A percentile compares a stretch with the other conserved stretches of the same genome.
Evolutionary conservation across 805 yeast species (phyloP).

Genomic region (Ogataea haglerorum): DNA sequence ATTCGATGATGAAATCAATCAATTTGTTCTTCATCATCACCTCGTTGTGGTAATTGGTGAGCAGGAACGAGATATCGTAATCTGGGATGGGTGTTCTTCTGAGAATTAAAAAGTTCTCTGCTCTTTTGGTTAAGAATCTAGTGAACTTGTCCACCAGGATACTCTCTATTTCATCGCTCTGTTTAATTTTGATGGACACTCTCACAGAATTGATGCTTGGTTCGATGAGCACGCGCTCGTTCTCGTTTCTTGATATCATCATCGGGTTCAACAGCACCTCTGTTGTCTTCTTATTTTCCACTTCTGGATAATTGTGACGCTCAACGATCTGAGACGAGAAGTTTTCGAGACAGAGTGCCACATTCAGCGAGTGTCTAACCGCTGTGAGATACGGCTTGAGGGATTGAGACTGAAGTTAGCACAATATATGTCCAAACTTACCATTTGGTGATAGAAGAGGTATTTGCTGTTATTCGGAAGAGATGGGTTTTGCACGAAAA

Average conservation of each 20-base stretch:
- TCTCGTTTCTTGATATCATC: conserved; percentile 87
- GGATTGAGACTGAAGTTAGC: conserved; percentile 76
- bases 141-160: conserved; percentile 94
- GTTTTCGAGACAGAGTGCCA: conserved; percentile 88
- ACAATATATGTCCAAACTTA: neutral
- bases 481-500: conserved; percentile 10
- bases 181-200: conserved; percentile 88
- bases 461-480: conserved; percentile 8
- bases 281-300: conserved; percentile 79
- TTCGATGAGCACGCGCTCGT: conserved; percentile 88
- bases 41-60: conserved; percentile 93
- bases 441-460: conserved; percentile 8
- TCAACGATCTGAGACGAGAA: conserved; percentile 94
- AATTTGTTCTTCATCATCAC: conserved; percentile 92
- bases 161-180: conserved; percentile 95
- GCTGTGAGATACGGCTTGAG: conserved; percentile 92
- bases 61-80: conserved; percentile 87
- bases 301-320: conserved; percentile 96
- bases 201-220: conserved; percentile 91
- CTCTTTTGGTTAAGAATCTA: conserved; percentile 89
- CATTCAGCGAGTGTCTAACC: conserved; percentile 88
- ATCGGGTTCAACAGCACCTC: conserved; percentile 87
- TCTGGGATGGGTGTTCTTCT: conserved; percentile 90
- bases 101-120: conserved; percentile 87
- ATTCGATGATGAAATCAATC: conserved; percentile 95